Evolutionary conservation across 805 yeast genomes (phyloP).

Genomic region (Suhomyces xylopsoci): DNA sequence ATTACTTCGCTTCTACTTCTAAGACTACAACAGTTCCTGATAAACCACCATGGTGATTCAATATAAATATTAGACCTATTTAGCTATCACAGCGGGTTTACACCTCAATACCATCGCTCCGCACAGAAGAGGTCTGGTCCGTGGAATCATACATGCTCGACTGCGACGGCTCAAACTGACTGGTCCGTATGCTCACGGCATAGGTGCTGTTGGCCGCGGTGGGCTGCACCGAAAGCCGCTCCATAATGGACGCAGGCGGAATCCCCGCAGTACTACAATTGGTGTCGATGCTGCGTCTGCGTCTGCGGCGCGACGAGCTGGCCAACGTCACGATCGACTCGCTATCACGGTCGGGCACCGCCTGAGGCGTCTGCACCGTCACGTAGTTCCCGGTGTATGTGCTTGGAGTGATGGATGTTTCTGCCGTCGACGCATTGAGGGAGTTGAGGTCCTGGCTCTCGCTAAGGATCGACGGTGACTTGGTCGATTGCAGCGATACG

Average conservation of each 20-base stretch:
- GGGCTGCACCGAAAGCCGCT: slow-evolving; percentile 41
- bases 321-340: slow-evolving; percentile 45
- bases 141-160: slow-evolving; percentile 12
- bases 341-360: slow-evolving; percentile 32
- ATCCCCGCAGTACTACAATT: slow-evolving; percentile 68
- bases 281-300: slow-evolving; percentile 46
- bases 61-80: background rate
- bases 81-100: background rate
- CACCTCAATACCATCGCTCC: slow-evolving; percentile 4
- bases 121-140: slow-evolving; percentile 12
- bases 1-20: no score
- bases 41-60: no score
- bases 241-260: slow-evolving; percentile 71
- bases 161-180: slow-evolving; percentile 13
- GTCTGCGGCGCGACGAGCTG: slow-evolving; percentile 34
- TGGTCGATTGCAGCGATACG: slow-evolving; percentile 39
- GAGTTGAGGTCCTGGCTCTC: slow-evolving; percentile 27
- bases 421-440: slow-evolving; percentile 45
- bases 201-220: slow-evolving; percentile 25
- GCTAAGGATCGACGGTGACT: slow-evolving; percentile 39
- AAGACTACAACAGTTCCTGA: background rate
- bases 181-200: slow-evolving; percentile 13
- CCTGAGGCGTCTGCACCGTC: slow-evolving; percentile 3
- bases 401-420: slow-evolving; percentile 50
- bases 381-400: slow-evolving; percentile 13